Evolutionary conservation across 768 basidiomycete genomes (phyloP).

Genomic region (Termitomyces sp.): DNA sequence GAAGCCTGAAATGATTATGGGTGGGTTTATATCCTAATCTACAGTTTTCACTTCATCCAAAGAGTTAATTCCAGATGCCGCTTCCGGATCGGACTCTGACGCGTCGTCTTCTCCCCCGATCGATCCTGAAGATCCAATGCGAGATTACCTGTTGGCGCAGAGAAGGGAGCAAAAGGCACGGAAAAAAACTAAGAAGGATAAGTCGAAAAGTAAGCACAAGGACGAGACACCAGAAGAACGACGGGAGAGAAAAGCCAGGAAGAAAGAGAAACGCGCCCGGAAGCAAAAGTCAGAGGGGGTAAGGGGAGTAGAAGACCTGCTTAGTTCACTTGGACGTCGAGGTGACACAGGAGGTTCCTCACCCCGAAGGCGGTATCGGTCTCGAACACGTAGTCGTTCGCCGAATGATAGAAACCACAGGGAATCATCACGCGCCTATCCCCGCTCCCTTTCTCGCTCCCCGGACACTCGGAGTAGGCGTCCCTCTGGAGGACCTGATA

Average conservation of each 20-base stretch:
- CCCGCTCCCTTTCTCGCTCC: slow-evolving; percentile 11
- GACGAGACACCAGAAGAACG: slow-evolving; percentile 81
- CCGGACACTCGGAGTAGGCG: slow-evolving; percentile 10
- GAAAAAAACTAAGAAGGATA: slow-evolving; percentile 60
- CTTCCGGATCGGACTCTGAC: slow-evolving; percentile 60
- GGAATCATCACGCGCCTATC: not conserved
- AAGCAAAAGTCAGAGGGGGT: slow-evolving; percentile 61
- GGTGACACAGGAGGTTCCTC: slow-evolving; percentile 16
- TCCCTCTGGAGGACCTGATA: slow-evolving; percentile 2
- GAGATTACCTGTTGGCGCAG: slow-evolving; percentile 81
- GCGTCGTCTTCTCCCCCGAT: slow-evolving; percentile 63
- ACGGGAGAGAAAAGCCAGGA: slow-evolving; percentile 69
- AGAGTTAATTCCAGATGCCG: slow-evolving; percentile 37
- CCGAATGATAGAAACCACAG: slow-evolving; percentile 12
- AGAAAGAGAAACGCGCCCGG: slow-evolving; percentile 57
- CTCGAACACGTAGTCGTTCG: slow-evolving; percentile 14
- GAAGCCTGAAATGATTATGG: slow-evolving; percentile 66
- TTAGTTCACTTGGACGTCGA: slow-evolving; percentile 45
- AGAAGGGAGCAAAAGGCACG: slow-evolving; percentile 65
- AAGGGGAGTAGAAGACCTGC: slow-evolving; percentile 63
- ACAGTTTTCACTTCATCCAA: not conserved
- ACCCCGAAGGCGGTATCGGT: slow-evolving; percentile 11
- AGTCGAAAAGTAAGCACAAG: slow-evolving; percentile 65
- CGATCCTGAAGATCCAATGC: slow-evolving; percentile 98
- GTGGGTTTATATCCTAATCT: slow-evolving; percentile 31